A percentile compares a stretch with the other conserved stretches of the same genome.
phyloP scores from a whole-genome alignment of 345 rosid species.

The Hypericum perforatum region DNA sequence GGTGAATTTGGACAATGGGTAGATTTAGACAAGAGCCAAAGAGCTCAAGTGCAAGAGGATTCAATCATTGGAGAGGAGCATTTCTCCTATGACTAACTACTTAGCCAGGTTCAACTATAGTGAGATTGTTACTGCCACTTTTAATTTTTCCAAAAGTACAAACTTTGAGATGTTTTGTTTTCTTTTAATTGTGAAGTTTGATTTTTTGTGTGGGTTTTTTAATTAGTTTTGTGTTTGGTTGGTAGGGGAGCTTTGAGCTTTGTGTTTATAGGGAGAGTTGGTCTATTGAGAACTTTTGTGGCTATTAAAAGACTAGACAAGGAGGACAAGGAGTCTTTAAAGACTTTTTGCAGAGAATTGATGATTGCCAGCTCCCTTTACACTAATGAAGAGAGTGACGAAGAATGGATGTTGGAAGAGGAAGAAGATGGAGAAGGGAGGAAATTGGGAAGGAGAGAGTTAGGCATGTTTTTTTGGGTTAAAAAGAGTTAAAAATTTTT shows the following conservation, averaged over 20 bases:
- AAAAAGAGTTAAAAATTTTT: no score
- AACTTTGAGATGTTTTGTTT: neutral
- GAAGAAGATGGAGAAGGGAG: no score
- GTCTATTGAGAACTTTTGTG: constrained; percentile 54
- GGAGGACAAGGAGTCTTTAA: constrained; percentile 77
- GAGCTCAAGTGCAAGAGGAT: constrained; percentile 57
- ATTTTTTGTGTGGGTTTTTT: constrained; percentile 13
- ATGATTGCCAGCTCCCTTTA: constrained; percentile 95
- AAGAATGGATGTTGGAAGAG: no score
- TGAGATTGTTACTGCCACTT: constrained; percentile 65
- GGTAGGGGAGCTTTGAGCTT: constrained; percentile 95
- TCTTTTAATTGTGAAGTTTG: constrained; percentile 7
- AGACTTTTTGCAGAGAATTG: constrained; percentile 89
- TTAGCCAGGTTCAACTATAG: constrained; percentile 59
- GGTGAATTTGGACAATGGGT: constrained; percentile 80
- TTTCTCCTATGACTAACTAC: constrained; percentile 52
- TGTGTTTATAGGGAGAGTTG: constrained; percentile 80
- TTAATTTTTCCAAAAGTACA: constrained; percentile 76
- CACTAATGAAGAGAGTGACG: no score
- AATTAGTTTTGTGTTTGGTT: no score
- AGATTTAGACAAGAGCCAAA: constrained; percentile 36
- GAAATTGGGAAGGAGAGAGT: no score
- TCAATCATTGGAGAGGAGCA: constrained; percentile 69
- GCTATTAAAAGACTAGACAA: constrained; percentile 80
- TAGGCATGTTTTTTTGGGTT: no score